Conservation (phyloP, 116 monocot genomes). For the Iris pallida region DNA sequence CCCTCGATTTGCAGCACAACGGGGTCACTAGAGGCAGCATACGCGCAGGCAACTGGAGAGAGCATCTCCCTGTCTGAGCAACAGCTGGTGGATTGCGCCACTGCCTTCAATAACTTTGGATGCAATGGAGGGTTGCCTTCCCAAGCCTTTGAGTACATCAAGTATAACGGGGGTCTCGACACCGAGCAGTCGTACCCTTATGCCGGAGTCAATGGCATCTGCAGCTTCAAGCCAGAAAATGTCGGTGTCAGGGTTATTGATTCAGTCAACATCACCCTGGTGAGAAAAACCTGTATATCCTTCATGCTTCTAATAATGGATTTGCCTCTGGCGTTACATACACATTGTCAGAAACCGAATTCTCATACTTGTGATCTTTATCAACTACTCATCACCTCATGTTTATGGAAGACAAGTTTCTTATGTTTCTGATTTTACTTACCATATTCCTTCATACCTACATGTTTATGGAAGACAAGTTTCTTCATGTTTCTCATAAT, state of each 20-base stretch:
- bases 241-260: slow-evolving; percentile 76
- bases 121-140: slow-evolving; percentile 95
- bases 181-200: slow-evolving; percentile 93
- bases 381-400: too few species aligned
- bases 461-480: slow-evolving; percentile 48
- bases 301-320: not conserved
- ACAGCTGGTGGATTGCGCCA: slow-evolving; percentile 86
- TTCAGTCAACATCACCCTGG: slow-evolving; percentile 87
- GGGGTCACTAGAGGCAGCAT: slow-evolving; percentile 87
- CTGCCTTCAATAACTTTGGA: slow-evolving; percentile 80
- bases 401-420: too few species aligned
- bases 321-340: too few species aligned
- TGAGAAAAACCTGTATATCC: slow-evolving; percentile 16
- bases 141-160: slow-evolving; percentile 90
- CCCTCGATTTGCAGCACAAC: slow-evolving; percentile 56
- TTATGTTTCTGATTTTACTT: too few species aligned
- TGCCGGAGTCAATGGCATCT: slow-evolving; percentile 61
- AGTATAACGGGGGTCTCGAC: slow-evolving; percentile 90
- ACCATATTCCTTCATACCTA: too few species aligned
- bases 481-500: too few species aligned
- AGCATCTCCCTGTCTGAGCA: slow-evolving; percentile 79
- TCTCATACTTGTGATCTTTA: too few species aligned
- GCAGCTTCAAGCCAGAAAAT: slow-evolving; percentile 49
- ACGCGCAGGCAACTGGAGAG: slow-evolving; percentile 75
- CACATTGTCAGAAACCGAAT: too few species aligned